Evolutionary conservation across 2,329 filamentous ascomycete species (phyloP).

Genomic region (Fusarium sterilihyphosum): DNA sequence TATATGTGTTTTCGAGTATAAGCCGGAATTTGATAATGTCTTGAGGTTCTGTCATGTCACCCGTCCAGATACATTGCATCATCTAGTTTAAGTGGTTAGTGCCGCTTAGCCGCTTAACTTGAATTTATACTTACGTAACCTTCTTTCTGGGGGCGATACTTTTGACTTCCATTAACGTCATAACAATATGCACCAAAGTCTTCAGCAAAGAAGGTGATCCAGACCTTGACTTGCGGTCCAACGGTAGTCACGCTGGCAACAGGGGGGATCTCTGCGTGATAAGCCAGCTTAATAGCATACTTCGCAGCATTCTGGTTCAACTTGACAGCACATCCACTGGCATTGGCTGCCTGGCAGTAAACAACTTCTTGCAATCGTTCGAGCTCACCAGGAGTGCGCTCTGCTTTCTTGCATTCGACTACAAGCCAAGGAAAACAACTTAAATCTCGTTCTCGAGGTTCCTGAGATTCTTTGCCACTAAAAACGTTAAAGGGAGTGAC

Average conservation of each 20-base stretch:
- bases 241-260: slow-evolving; percentile 22
- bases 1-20: slow-evolving; percentile 37
- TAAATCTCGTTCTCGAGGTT: rapidly evolving
- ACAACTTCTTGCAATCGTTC: rapidly evolving
- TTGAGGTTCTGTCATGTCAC: slow-evolving; percentile 10
- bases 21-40: slow-evolving; percentile 20
- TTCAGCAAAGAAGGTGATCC: slow-evolving; percentile 23
- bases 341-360: slow-evolving; percentile 29
- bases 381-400: rapidly evolving
- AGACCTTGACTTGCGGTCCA: slow-evolving; percentile 25
- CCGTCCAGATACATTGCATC: slow-evolving; percentile 11
- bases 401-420: not conserved
- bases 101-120: rapidly evolving
- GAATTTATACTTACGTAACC: not conserved
- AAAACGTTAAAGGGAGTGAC: not conserved
- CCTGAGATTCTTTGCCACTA: not conserved
- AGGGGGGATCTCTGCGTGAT: slow-evolving; percentile 16
- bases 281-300: not conserved
- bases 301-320: slow-evolving; percentile 2
- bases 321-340: slow-evolving; percentile 22
- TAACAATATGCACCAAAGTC: not conserved
- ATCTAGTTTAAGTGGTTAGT: not conserved
- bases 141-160: rapidly evolving
- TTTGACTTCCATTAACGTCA: rapidly evolving
- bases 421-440: not conserved